A percentile compares a stretch with the other conserved stretches of the same genome.
These are phyloP conservation scores for Plantago elongata DNA, from an alignment of 257 asterid genomes.

Conservation along the genomic window DNA sequence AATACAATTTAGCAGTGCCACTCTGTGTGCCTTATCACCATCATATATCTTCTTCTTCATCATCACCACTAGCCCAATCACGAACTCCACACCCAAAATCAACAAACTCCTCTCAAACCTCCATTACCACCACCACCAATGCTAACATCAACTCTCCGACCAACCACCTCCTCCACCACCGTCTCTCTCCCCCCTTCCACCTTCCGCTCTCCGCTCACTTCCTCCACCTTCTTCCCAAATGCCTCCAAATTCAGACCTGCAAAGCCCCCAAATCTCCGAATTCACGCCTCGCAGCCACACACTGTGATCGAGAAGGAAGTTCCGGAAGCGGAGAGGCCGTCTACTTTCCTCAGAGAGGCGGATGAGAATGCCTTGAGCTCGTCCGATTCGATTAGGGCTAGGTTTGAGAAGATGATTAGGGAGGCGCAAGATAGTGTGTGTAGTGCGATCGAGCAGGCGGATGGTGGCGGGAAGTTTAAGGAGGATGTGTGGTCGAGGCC, in stretches of 20 bases:
- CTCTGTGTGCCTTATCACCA: constrained; percentile 25
- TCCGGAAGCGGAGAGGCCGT: constrained; percentile 47
- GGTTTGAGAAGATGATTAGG: constrained; percentile 93
- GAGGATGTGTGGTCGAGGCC: constrained; percentile 98
- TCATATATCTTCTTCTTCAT: not conserved
- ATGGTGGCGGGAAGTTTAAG: constrained; percentile 66
- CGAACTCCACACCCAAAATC: not conserved
- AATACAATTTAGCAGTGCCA: not conserved
- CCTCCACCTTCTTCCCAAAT: constrained; percentile 5
- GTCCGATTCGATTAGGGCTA: constrained; percentile 44
- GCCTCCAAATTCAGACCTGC: not conserved
- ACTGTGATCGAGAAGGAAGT: constrained; percentile 67
- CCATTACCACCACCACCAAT: constrained; percentile 17
- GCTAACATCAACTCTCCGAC: constrained; percentile 24
- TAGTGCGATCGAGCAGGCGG: constrained; percentile 62
- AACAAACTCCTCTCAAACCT: constrained; percentile 13
- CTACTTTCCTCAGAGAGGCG: constrained; percentile 59
- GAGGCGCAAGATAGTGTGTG: constrained; percentile 80
- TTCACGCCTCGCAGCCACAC: constrained; percentile 30
- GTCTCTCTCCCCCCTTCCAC: not conserved
- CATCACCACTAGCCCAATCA: not conserved
- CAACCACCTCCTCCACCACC: constrained; percentile 20
- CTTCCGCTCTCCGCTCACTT: constrained; percentile 17
- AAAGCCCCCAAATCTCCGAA: constrained; percentile 14
- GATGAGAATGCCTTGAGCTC: constrained; percentile 32